Percentiles rank a stretch among this genome's conserved stretches.
These are phyloP conservation scores for Elsinoe fawcettii DNA, from an alignment of 2,329 filamentous ascomycete genomes.

Conservation along the genomic window DNA sequence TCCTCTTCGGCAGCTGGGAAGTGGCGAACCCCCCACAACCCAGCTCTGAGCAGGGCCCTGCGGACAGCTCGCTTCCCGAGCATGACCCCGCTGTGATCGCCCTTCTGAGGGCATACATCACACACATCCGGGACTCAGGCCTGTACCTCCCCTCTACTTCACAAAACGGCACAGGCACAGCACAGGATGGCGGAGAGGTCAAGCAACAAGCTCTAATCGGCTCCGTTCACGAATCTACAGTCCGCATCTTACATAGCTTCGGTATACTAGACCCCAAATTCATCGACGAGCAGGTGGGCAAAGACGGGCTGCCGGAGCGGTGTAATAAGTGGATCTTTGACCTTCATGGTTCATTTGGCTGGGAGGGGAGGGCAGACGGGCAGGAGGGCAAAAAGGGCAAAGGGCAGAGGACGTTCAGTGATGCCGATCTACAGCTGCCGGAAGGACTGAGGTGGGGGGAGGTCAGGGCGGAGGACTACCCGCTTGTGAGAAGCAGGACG, in stretches of 20 bases:
- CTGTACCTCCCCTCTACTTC: not conserved
- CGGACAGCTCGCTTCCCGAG: not conserved
- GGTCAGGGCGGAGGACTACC: slow-evolving; percentile 47
- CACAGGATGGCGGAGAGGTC: not conserved
- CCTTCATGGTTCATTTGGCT: not conserved
- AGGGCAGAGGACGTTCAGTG: slow-evolving; percentile 17
- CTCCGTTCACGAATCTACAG: slow-evolving; percentile 25
- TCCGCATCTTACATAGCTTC: slow-evolving; percentile 20
- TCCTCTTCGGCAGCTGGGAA: slow-evolving; percentile 45
- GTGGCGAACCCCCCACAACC: not conserved
- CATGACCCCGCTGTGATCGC: not conserved
- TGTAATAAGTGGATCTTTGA: slow-evolving; percentile 19
- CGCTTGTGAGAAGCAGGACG: slow-evolving; percentile 48
- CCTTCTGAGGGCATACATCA: not conserved
- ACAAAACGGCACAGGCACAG: not conserved
- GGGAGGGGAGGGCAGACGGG: not conserved
- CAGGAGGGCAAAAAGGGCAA: not conserved
- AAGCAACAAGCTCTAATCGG: slow-evolving; percentile 24
- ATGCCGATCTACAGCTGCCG: slow-evolving; percentile 33
- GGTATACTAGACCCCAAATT: slow-evolving; percentile 21
- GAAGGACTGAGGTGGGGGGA: slow-evolving; percentile 49
- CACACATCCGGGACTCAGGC: not conserved
- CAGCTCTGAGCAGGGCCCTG: not conserved
- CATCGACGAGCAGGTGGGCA: slow-evolving; percentile 9
- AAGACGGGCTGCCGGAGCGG: slow-evolving; percentile 11